Base-by-base conservation (phyloP, 257 asterid genomes). In the Eucommia ulmoides region DNA sequence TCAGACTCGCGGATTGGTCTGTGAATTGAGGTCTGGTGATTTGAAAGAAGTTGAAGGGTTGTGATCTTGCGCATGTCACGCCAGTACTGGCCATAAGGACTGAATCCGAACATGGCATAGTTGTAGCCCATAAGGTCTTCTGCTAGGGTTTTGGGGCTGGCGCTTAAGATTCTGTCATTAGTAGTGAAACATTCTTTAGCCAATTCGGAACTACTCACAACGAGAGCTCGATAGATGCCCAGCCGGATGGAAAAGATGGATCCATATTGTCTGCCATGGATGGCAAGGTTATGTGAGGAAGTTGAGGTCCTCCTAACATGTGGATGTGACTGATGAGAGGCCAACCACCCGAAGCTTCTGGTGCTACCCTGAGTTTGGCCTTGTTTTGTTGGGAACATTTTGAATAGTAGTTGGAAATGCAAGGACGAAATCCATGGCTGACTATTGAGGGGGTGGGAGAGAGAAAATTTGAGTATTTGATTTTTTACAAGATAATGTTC, bases 71-170 rank as follows among this genome's bases (percentile, higher is more conserved):
- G 54, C 9, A 78, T 51, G 1, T 73, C 52, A 1, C 87, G 83
- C 93, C 87, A 81, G 20, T 67, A 81, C 23, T 62, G 58, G 1
- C 93, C 83, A 21, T 81, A 77, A 26, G 80, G 75, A 7, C 78
- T 69, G 2, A 81, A 14, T 0, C 70, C 55, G 0, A 61, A 61
- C 14, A 61, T 44, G 5, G 66, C 60, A 24, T 61, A 53, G 19
- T 51, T 42, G 24, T 61, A 53, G 44, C 66, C 60, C 66, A 61
- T 53, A 18, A 26, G 53, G 12, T 61, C 38, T 7, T 53, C 49
- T 2, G 54, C 66, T 9, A 46, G 44, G 15, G 48, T 45, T 22
- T 16, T 47, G 20, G 66, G 66, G 16, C 66, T 45, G 24, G 55
- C 33, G 7, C 60, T 60, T 10, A 47, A 33, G 12, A 47, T 60